phyloP scores from a whole-genome alignment of 106 monocot species.

The Platanthera guangdongensis region DNA sequence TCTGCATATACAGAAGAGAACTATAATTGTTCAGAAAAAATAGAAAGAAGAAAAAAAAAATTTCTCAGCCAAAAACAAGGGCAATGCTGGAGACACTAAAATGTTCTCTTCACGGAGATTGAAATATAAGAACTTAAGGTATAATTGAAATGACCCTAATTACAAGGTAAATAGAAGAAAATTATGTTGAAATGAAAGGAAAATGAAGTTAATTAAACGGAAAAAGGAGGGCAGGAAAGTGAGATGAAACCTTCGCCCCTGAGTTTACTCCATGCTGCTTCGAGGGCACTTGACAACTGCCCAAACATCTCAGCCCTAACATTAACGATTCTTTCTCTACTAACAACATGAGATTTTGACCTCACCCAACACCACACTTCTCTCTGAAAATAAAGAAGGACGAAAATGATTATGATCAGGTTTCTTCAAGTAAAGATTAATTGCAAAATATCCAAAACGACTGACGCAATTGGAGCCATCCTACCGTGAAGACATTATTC shows the following conservation, averaged over 20 bases:
- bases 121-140: neutral
- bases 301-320: conserved; percentile 97
- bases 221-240: neutral
- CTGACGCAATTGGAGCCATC: neutral
- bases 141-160: neutral
- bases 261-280: conserved; percentile 92
- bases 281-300: conserved; percentile 81
- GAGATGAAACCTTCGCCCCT: conserved; percentile 53
- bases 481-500: conserved; percentile 36
- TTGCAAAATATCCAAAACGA: neutral
- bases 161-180: neutral
- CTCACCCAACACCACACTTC: conserved; percentile 34
- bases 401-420: neutral
- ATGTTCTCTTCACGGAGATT: neutral
- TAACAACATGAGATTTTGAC: conserved; percentile 17
- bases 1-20: conserved; percentile 33
- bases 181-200: neutral
- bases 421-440: neutral
- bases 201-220: neutral
- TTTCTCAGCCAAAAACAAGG: neutral
- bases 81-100: neutral
- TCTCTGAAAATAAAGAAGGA: conserved; percentile 23
- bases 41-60: neutral
- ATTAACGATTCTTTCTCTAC: conserved; percentile 12
- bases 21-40: neutral